Percentiles rank a stretch among this genome's conserved stretches.
phyloP scores from a whole-genome alignment of 2,329 filamentous ascomycete genomes.

The Zasmidium cellare region DNA sequence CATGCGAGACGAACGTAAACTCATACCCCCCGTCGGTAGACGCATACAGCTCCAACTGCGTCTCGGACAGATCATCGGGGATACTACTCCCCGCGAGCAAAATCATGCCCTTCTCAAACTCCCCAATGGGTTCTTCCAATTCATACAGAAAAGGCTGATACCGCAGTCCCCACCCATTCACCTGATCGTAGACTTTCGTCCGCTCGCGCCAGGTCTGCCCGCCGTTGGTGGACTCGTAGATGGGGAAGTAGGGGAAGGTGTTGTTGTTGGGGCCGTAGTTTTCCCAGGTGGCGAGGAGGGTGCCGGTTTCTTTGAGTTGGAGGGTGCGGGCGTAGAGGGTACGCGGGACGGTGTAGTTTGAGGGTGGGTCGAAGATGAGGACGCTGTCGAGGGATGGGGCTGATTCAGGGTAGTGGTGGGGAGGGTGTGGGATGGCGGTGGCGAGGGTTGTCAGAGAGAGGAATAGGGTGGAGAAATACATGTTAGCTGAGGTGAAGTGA shows the following conservation, averaged over 20 bases:
- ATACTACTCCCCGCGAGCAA: constrained; percentile 63
- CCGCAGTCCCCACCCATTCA: constrained; percentile 64
- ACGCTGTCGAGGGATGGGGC: constrained; percentile 19
- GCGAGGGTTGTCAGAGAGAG: constrained; percentile 4
- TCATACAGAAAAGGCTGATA: constrained; percentile 71
- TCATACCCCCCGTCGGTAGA: constrained; percentile 59
- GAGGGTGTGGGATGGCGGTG: constrained; percentile 4
- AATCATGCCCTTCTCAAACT: constrained; percentile 63
- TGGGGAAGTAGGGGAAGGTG: constrained; percentile 44
- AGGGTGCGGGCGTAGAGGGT: constrained; percentile 54
- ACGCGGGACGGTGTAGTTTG: constrained; percentile 34
- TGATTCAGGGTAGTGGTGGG: neutral
- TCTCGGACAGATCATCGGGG: constrained; percentile 59
- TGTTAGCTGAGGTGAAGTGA: neutral
- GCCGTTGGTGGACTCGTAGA: constrained; percentile 49
- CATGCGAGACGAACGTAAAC: constrained; percentile 67
- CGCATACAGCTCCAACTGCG: constrained; percentile 70
- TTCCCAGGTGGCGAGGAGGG: constrained; percentile 55
- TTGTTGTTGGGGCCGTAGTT: constrained; percentile 52
- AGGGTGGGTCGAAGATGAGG: constrained; percentile 27
- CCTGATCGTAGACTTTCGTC: constrained; percentile 62
- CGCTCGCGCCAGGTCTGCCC: constrained; percentile 62
- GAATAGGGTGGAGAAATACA: constrained; percentile 9
- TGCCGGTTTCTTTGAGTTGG: constrained; percentile 42
- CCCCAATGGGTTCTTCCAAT: constrained; percentile 58